Evolutionary conservation across 1,284 basidiomycete species (phyloP).

Genomic region (Ustilago shanxiensis): DNA sequence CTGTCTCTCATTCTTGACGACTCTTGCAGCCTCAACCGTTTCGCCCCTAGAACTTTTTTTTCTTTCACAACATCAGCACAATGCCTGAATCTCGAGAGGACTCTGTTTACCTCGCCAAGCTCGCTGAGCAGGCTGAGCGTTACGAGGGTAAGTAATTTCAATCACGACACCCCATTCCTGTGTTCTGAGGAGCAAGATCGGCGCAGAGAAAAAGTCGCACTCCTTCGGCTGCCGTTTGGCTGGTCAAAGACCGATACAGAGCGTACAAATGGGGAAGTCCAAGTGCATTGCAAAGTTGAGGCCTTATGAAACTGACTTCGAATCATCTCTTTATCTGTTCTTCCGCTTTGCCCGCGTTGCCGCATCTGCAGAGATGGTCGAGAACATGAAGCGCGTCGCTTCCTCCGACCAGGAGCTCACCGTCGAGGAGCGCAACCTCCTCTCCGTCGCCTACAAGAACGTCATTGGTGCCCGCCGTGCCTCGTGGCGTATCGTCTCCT

Average conservation of each 20-base stretch:
- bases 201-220: background rate
- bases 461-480: constrained; percentile 99
- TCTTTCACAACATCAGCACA: constrained; percentile 34
- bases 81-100: constrained; percentile 69
- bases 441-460: constrained; percentile 99
- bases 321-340: background rate
- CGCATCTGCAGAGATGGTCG: constrained; percentile 66
- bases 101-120: constrained; percentile 70
- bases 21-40: constrained; percentile 12
- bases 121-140: constrained; percentile 70
- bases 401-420: constrained; percentile 79
- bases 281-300: no score
- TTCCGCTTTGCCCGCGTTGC: background rate
- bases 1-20: background rate
- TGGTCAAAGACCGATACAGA: background rate
- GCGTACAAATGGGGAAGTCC: background rate
- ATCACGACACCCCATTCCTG: background rate
- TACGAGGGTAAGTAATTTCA: constrained; percentile 66
- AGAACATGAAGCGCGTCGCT: constrained; percentile 71
- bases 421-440: constrained; percentile 98
- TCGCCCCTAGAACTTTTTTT: constrained; percentile 34
- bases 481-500: constrained; percentile 98
- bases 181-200: background rate
- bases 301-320: constrained; percentile 9
- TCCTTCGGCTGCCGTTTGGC: background rate